These are phyloP conservation scores for Arctium minus DNA, from an alignment of 129 eudicot genomes.

Conservation along the genomic window DNA sequence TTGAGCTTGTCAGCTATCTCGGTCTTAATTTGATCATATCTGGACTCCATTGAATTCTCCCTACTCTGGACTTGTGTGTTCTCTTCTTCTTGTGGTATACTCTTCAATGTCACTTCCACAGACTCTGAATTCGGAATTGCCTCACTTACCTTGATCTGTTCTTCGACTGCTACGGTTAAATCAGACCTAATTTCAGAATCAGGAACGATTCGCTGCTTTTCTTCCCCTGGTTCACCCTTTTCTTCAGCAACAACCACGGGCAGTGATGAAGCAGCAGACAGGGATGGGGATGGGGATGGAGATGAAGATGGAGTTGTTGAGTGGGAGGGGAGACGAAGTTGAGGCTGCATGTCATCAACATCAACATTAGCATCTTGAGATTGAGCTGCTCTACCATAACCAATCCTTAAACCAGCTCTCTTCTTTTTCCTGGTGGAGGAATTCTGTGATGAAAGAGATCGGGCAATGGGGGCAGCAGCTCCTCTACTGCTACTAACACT, in stretches of 20 bases:
- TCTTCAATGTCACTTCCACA: not conserved
- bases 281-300: not conserved
- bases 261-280: not conserved
- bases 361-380: slow-evolving; percentile 7
- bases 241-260: slow-evolving; percentile 11
- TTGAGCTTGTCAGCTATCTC: slow-evolving; percentile 44
- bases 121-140: not conserved
- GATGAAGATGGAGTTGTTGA: not conserved
- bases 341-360: not conserved
- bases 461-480: slow-evolving; percentile 2
- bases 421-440: slow-evolving; percentile 56
- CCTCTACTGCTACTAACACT: not conserved
- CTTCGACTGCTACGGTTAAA: slow-evolving; percentile 1
- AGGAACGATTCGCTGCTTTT: not conserved
- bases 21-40: slow-evolving; percentile 35
- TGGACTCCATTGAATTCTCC: slow-evolving; percentile 32
- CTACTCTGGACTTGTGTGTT: not conserved
- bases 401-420: slow-evolving; percentile 59
- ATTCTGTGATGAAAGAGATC: slow-evolving; percentile 32
- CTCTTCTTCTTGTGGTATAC: slow-evolving; percentile 13
- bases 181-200: not conserved
- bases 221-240: slow-evolving; percentile 5
- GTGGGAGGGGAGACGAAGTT: not conserved
- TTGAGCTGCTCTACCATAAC: slow-evolving; percentile 50
- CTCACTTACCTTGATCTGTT: not conserved